These are phyloP conservation scores for Hygrophorus pudorinus DNA, from an alignment of 768 basidiomycete species.

Conservation along the genomic window DNA sequence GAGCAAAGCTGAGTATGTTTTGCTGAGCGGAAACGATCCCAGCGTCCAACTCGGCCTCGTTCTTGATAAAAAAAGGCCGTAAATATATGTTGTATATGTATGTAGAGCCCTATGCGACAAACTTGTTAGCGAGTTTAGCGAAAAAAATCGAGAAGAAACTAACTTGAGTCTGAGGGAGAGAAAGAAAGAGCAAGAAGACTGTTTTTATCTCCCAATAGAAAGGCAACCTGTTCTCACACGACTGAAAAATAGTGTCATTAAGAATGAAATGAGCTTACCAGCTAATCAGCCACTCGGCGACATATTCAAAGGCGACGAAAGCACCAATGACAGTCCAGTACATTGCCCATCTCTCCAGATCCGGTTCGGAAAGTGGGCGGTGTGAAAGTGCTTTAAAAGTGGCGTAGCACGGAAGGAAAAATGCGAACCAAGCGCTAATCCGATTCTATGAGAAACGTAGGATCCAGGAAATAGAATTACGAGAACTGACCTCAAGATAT, in stretches of 20 bases:
- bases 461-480: neutral
- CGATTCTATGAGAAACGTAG: conserved; percentile 1
- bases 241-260: conserved; percentile 7
- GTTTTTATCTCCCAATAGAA: conserved; percentile 72
- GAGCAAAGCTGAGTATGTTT: conserved; percentile 45
- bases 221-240: conserved; percentile 44
- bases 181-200: conserved; percentile 54
- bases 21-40: conserved; percentile 44
- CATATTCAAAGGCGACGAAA: conserved; percentile 53
- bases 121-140: conserved; percentile 6
- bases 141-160: conserved; percentile 8
- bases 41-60: conserved; percentile 53
- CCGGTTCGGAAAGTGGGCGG: conserved; percentile 38
- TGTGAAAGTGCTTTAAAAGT: conserved; percentile 61
- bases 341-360: conserved; percentile 45
- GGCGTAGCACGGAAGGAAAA: conserved; percentile 50
- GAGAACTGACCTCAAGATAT: conserved; percentile 33
- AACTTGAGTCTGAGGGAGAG: conserved; percentile 64
- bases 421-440: conserved; percentile 61
- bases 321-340: conserved; percentile 59
- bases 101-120: conserved; percentile 44
- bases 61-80: conserved; percentile 47
- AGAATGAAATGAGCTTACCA: conserved; percentile 34
- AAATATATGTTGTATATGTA: conserved; percentile 54
- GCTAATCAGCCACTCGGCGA: conserved; percentile 52